phyloP scores from a whole-genome alignment of 306 rosid genomes.

The Lathyrus aphaca region DNA sequence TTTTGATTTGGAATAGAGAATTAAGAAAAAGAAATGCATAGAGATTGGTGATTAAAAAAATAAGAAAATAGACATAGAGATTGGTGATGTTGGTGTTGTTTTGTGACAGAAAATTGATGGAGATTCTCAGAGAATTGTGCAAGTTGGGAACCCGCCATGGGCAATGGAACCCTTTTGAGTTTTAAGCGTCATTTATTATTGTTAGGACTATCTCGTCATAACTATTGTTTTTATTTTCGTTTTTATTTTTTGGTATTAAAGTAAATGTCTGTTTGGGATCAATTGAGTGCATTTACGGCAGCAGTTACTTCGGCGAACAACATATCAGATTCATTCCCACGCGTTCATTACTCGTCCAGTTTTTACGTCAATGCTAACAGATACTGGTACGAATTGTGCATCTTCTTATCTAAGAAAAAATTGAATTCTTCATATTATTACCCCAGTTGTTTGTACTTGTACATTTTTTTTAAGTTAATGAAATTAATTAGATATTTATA shows the following conservation, averaged over 20 bases:
- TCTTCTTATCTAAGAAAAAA: no score
- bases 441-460: no score
- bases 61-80: constrained; percentile 47
- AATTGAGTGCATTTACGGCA: constrained; percentile 20
- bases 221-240: neutral
- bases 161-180: constrained; percentile 43
- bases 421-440: no score
- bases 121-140: constrained; percentile 11
- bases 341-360: neutral
- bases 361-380: constrained; percentile 2
- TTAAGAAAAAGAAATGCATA: neutral
- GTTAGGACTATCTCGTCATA: constrained; percentile 33
- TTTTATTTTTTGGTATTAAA: neutral
- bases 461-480: no score
- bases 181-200: constrained; percentile 20
- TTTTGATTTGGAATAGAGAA: neutral
- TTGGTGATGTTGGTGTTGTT: constrained; percentile 56
- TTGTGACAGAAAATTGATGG: neutral
- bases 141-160: constrained; percentile 54
- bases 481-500: no score
- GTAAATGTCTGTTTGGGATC: neutral
- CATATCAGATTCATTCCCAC: constrained; percentile 32
- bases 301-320: constrained; percentile 4
- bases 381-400: no score
- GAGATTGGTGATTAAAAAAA: constrained; percentile 21